A percentile compares a stretch with the other conserved stretches of the same genome.
Evolutionary conservation across 2,329 filamentous ascomycete genomes (phyloP).

Genomic region (Cladosporium oxysporum): DNA sequence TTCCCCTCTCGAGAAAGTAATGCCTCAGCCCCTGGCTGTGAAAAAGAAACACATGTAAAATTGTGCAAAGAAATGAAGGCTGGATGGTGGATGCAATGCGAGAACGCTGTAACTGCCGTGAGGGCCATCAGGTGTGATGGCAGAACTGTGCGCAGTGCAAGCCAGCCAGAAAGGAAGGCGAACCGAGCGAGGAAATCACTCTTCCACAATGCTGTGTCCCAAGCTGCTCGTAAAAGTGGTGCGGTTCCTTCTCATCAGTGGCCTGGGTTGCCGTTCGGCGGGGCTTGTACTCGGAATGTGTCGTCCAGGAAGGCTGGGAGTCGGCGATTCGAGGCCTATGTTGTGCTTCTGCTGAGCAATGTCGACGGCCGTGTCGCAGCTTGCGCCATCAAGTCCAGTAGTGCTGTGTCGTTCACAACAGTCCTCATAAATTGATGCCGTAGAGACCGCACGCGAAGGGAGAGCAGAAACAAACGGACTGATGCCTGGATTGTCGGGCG

Average conservation of each 20-base stretch:
- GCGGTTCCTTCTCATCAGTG: not conserved
- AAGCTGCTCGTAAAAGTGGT: slow-evolving; percentile 2
- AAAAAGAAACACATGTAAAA: not conserved
- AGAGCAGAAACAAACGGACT: slow-evolving; percentile 7
- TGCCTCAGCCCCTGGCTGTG: not conserved
- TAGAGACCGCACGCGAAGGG: not conserved
- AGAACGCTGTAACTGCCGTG: not conserved
- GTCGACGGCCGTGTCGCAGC: not conserved
- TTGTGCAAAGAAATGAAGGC: slow-evolving; percentile 9
- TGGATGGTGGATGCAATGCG: not conserved
- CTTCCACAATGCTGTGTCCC: slow-evolving; percentile 8
- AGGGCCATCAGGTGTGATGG: not conserved
- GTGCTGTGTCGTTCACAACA: not conserved
- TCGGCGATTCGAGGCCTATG: not conserved
- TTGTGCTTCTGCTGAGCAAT: not conserved
- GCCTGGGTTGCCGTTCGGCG: not conserved
- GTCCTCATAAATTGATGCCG: slow-evolving; percentile 6
- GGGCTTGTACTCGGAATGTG: not conserved
- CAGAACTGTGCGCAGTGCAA: not conserved
- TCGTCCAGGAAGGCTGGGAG: not conserved
- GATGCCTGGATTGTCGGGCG: not conserved
- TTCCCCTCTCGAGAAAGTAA: not conserved
- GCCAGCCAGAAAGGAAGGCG: not conserved
- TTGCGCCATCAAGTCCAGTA: slow-evolving; percentile 4
- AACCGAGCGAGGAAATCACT: not conserved